Base-by-base conservation (phyloP, 345 rosid species). In the Eucalyptus curtisii region DNA sequence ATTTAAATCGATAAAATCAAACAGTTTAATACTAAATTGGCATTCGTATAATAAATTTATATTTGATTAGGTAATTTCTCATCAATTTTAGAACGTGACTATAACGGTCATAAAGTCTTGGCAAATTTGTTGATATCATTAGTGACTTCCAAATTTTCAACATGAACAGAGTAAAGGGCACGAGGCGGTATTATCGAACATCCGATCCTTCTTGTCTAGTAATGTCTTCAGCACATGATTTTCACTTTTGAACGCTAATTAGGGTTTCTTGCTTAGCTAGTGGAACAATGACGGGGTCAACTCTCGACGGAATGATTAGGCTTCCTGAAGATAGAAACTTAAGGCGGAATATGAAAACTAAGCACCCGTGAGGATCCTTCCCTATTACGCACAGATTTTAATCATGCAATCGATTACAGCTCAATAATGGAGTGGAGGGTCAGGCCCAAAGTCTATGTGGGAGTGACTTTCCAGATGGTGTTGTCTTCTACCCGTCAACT, bases 101-200 rank as follows among this genome's bases (percentile, higher is more conserved):
- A 9, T 31, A 17, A 8, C 4, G 17, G 22, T 68, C 42, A 1
- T 9, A 8, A 68, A 31, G 24, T 8, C 5, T 1, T 3, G 12
- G 0, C 24, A 20, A 71, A 20, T 71, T 19, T 71, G 25, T 68
- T 20, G 2, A 68, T 68, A 76, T 37, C 82, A 4, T 20, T 20
- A 20, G 8, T 42, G 27, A 11, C 14, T 40, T 76, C 82, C 25
- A 3, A 37, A 24, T 76, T 76, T 40, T 37, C 82, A 5, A 76
- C 8, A 8, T 11, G 14, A 20, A 19, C 45, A 10, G 42, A 10
- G 25, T 10, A 19, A 71, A 71, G 81, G 45, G 25, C 45, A 10
- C 2, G 8, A 1, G 81, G 22, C 25, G 0, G 25, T 37, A 10
- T 1, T 0, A 76, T 11, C 27, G 9, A 76, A 20, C 45, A 17